phyloP scores from a whole-genome alignment of 2,329 filamentous ascomycete species.

The Chalaropsis thielavioides region DNA sequence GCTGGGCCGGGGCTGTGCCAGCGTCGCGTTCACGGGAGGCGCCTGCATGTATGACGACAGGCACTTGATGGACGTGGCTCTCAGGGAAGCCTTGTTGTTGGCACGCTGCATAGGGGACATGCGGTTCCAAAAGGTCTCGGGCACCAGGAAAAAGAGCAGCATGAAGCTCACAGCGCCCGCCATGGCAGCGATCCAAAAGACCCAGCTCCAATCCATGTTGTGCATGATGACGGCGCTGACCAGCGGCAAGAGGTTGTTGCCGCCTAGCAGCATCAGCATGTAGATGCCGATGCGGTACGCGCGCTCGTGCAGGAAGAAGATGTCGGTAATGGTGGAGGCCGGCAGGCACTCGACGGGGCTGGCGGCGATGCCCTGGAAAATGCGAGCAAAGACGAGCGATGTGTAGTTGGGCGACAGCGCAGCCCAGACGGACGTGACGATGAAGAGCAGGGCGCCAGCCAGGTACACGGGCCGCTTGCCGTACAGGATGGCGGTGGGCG shows the following conservation, averaged over 20 bases:
- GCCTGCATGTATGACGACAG: constrained; percentile 28
- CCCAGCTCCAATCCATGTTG: constrained; percentile 71
- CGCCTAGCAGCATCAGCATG: constrained; percentile 71
- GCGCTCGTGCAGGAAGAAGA: constrained; percentile 74
- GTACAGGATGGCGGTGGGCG: constrained; percentile 78
- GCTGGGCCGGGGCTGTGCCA: neutral
- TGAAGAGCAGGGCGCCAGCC: constrained; percentile 59
- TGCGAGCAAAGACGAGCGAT: constrained; percentile 65
- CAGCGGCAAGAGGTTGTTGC: constrained; percentile 79
- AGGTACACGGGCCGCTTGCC: constrained; percentile 90
- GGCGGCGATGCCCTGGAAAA: constrained; percentile 78
- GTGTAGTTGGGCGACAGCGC: constrained; percentile 67
- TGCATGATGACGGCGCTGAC: constrained; percentile 77
- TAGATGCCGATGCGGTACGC: constrained; percentile 91
- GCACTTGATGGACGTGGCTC: constrained; percentile 31
- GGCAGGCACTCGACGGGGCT: constrained; percentile 86
- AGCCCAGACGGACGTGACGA: constrained; percentile 67
- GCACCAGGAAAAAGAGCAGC: constrained; percentile 77
- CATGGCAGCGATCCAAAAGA: constrained; percentile 78
- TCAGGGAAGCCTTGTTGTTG: constrained; percentile 28
- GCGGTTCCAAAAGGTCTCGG: constrained; percentile 92
- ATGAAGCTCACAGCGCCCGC: constrained; percentile 55
- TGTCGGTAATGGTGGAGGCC: constrained; percentile 87
- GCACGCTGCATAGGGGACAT: constrained; percentile 38
- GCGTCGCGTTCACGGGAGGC: neutral